Percentiles rank a stretch among this genome's conserved stretches.
phyloP scores from a whole-genome alignment of 192 early-diverging fungal genomes.

The Gamsiella multidivaricata region DNA sequence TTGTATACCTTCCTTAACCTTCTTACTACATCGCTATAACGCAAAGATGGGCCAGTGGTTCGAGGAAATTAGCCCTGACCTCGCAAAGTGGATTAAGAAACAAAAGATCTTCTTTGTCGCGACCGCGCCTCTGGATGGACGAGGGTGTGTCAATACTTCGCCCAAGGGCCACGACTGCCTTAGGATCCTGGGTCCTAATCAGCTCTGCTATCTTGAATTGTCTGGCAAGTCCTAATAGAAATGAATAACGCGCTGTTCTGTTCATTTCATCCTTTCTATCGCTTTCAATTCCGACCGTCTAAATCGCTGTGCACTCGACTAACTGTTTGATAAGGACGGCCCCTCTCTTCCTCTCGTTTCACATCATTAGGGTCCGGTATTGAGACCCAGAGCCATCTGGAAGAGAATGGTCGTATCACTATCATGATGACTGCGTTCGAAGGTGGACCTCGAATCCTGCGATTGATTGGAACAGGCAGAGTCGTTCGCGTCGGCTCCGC shows the following conservation, averaged over 20 bases:
- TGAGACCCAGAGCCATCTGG: constrained; percentile 73
- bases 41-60: constrained; percentile 62
- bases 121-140: constrained; percentile 60
- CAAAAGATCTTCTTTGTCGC: constrained; percentile 72
- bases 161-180: constrained; percentile 71
- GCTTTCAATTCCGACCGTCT: neutral
- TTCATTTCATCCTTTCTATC: neutral
- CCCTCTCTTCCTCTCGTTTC: neutral
- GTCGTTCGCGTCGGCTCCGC: constrained; percentile 59
- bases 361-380: constrained; percentile 46
- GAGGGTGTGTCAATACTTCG: constrained; percentile 67
- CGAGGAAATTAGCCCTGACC: constrained; percentile 54
- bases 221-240: constrained; percentile 44
- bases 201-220: constrained; percentile 56
- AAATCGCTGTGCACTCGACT: no score
- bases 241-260: neutral
- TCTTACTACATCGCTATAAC: no score
- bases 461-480: constrained; percentile 65
- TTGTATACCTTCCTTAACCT: no score
- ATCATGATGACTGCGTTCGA: constrained; percentile 77
- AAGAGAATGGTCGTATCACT: constrained; percentile 72
- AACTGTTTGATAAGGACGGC: neutral
- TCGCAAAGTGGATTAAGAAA: constrained; percentile 63
- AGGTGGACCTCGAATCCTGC: constrained; percentile 70
- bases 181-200: constrained; percentile 54